Conservation (phyloP, 805 yeast genomes). For the Ogataea zsoltii region DNA sequence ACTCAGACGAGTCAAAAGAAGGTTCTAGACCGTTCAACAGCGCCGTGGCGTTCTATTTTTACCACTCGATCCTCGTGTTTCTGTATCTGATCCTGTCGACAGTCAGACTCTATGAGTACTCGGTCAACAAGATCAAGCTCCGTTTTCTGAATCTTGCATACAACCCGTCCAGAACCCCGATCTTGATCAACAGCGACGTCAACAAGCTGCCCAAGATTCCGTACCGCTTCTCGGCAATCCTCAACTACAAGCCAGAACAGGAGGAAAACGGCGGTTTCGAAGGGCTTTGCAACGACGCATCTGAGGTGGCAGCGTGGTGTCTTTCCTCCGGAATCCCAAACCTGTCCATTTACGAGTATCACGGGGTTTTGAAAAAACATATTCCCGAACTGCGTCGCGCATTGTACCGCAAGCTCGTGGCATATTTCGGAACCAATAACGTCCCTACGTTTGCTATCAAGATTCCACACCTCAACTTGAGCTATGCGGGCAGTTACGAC, state of each 20-base stretch:
- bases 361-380: conserved; percentile 62
- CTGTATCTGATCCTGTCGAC: conserved; percentile 59
- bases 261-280: conserved; percentile 89
- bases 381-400: conserved; percentile 57
- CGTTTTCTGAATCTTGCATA: conserved; percentile 63
- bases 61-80: conserved; percentile 50
- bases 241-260: conserved; percentile 69
- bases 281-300: conserved; percentile 73
- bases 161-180: conserved; percentile 76
- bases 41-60: conserved; percentile 34
- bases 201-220: conserved; percentile 75
- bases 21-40: conserved; percentile 3
- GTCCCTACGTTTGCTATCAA: conserved; percentile 63
- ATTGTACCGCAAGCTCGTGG: conserved; percentile 57
- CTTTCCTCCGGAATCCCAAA: conserved; percentile 80
- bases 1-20: conserved; percentile 6
- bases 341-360: conserved; percentile 75
- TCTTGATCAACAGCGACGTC: conserved; percentile 82
- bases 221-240: conserved; percentile 68
- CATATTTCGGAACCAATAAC: conserved; percentile 71
- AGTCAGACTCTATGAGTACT: conserved; percentile 51
- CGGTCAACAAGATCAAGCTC: conserved; percentile 53
- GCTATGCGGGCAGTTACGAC: conserved; percentile 43
- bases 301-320: conserved; percentile 85
- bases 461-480: conserved; percentile 65